A percentile compares a stretch with the other conserved stretches of the same genome.
Evolutionary conservation across 2,329 filamentous ascomycete genomes (phyloP).

Genomic region (Colletotrichum navitas): DNA sequence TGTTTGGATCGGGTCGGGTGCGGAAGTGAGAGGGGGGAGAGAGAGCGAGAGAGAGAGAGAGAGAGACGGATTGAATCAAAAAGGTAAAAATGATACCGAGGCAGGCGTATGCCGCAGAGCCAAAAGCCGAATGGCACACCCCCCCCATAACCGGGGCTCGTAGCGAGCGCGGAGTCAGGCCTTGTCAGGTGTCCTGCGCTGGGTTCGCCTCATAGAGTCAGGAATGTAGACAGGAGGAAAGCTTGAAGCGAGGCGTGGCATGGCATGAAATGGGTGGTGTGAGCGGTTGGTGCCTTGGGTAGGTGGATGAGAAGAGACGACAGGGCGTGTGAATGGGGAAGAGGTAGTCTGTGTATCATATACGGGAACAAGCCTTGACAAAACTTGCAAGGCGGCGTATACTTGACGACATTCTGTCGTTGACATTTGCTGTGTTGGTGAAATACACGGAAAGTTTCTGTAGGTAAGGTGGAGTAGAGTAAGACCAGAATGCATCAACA

Average conservation of each 20-base stretch:
- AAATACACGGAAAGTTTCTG: background rate
- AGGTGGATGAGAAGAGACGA: background rate
- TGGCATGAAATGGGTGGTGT: conserved; percentile 1
- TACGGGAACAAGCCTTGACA: background rate
- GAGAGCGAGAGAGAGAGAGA: background rate
- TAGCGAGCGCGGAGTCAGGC: conserved; percentile 43
- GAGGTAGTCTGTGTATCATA: background rate
- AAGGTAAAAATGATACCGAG: conserved; percentile 18
- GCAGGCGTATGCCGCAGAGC: conserved; percentile 42
- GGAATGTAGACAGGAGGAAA: conserved; percentile 33
- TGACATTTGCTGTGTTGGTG: background rate
- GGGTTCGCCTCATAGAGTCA: conserved; percentile 37
- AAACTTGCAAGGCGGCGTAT: background rate
- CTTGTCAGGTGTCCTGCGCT: conserved; percentile 38
- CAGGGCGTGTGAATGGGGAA: background rate
- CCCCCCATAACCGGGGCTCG: conserved; percentile 40
- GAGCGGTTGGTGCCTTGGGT: conserved; percentile 2
- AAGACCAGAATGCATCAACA: background rate
- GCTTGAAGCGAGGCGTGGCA: conserved; percentile 26
- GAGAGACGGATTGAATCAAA: background rate
- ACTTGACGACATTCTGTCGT: background rate
- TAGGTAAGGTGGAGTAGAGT: background rate
- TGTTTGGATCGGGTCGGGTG: conserved; percentile 15
- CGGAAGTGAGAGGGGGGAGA: background rate
- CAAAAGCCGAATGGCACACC: conserved; percentile 31